Base-by-base conservation (phyloP, 805 yeast genomes). In the Ogataea methanolica region DNA sequence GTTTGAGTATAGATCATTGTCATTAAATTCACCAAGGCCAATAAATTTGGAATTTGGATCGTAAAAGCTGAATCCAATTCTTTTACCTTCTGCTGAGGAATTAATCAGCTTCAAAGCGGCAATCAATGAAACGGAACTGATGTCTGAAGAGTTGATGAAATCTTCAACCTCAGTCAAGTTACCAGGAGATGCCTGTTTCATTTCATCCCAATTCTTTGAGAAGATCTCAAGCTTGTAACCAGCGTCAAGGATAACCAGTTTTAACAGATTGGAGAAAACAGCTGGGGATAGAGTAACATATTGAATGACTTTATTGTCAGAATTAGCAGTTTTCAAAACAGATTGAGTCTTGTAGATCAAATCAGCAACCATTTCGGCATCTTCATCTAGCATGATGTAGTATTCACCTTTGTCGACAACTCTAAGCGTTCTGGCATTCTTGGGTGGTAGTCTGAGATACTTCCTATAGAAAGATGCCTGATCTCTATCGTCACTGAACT, bases 1-100 rank as follows among this genome's bases (percentile, higher is more conserved):
- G 60, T 91, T 92, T 1, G 96, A 83, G 57, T 79, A 90, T 9
- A 89, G 73, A 42, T 92, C 98, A 60, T 88, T 90, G 63, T 94
- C 99, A 9, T 78, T 77, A 53, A 92, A 85, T 61, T 91, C 96
- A 16, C 84, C 68, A 43, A 90, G 68, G 19, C 94, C 90, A 33
- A 94, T 72, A 33, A 73, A 72, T 50, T 79, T 77, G 41, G 77
- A 73, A 56, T 82, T 82, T 36, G 88, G 79, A 61, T 94, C 96
- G 31, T 88, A 74, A 58, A 87, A 86, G 44, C 94, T 77, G 22
- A 88, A 79, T 0, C 97, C 98, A 16, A 94, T 75, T 43, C 73
- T 75, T 51, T 70, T 76, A 39, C 78, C 71, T 8, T 72, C 78
- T 5, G 62, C 55, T 1, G 68, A 54, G 29, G 73, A 66, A 31